phyloP scores from a whole-genome alignment of 768 basidiomycete genomes.

The Rubroboletus satanas region DNA sequence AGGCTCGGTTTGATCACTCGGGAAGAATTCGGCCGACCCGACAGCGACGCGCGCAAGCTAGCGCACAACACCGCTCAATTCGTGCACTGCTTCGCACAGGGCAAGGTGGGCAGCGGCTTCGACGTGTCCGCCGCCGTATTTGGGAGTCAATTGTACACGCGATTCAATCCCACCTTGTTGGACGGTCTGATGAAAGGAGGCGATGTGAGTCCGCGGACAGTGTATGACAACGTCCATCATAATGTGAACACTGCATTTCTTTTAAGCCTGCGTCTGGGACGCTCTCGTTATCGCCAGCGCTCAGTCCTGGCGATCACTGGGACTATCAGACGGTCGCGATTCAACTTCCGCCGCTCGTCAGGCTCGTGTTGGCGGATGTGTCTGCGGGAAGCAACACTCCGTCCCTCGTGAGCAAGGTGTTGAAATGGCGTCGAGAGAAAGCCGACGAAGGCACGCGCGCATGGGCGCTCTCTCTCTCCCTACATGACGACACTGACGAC shows the following conservation, averaged over 20 bases:
- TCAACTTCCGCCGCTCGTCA: constrained; percentile 76
- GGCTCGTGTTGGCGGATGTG: constrained; percentile 91
- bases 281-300: constrained; percentile 46
- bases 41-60: constrained; percentile 50
- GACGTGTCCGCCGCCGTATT: constrained; percentile 93
- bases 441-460: constrained; percentile 45
- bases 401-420: constrained; percentile 84
- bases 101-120: constrained; percentile 97
- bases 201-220: constrained; percentile 18
- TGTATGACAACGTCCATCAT: neutral
- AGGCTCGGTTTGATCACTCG: constrained; percentile 62
- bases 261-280: constrained; percentile 13
- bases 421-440: constrained; percentile 80
- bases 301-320: constrained; percentile 61
- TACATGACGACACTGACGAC: neutral
- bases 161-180: constrained; percentile 65
- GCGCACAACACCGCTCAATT: constrained; percentile 94
- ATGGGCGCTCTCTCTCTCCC: neutral
- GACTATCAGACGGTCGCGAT: constrained; percentile 67
- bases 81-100: constrained; percentile 94
- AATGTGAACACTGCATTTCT: neutral
- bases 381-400: constrained; percentile 96
- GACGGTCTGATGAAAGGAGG: constrained; percentile 21
- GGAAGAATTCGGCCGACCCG: constrained; percentile 42
- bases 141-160: constrained; percentile 89